Evolutionary conservation across 2,329 filamentous ascomycete genomes (phyloP).

Genomic region (Helotiales sp.): DNA sequence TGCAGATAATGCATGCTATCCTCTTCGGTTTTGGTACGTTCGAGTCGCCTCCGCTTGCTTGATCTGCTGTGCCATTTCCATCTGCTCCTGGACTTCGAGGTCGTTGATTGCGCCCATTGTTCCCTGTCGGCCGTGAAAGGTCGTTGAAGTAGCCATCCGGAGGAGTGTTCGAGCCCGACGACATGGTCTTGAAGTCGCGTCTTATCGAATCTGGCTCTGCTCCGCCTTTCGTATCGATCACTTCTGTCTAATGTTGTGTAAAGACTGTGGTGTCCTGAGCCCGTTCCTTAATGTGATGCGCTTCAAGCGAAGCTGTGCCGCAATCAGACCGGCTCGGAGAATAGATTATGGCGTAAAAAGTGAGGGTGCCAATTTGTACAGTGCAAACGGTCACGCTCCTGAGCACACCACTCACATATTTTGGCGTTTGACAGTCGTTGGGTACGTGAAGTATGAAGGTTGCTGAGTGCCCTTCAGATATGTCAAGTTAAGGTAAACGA

Average conservation of each 20-base stretch:
- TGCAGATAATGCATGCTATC: constrained; percentile 91
- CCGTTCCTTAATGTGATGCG: background rate
- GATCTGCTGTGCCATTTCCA: constrained; percentile 37
- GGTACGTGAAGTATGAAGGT: background rate
- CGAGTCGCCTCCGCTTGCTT: constrained; percentile 50
- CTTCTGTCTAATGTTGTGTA: background rate
- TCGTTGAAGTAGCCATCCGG: constrained; percentile 58
- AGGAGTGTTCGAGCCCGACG: constrained; percentile 34
- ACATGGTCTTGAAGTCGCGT: constrained; percentile 30
- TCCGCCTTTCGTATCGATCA: background rate
- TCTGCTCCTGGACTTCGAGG: constrained; percentile 34
- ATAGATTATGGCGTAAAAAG: background rate
- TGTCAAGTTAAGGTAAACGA: background rate
- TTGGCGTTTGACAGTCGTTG: background rate
- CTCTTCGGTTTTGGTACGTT: constrained; percentile 80
- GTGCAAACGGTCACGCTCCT: background rate
- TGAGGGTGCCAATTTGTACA: background rate
- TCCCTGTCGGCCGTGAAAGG: constrained; percentile 42
- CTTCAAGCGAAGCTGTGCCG: background rate
- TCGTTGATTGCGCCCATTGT: constrained; percentile 32
- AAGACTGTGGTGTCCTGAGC: background rate
- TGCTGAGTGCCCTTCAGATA: background rate
- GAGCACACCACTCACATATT: background rate
- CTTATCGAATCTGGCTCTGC: background rate
- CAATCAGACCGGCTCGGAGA: background rate